Conservation (phyloP, 83 land plant species). For the Isoetes engelmannii region DNA sequence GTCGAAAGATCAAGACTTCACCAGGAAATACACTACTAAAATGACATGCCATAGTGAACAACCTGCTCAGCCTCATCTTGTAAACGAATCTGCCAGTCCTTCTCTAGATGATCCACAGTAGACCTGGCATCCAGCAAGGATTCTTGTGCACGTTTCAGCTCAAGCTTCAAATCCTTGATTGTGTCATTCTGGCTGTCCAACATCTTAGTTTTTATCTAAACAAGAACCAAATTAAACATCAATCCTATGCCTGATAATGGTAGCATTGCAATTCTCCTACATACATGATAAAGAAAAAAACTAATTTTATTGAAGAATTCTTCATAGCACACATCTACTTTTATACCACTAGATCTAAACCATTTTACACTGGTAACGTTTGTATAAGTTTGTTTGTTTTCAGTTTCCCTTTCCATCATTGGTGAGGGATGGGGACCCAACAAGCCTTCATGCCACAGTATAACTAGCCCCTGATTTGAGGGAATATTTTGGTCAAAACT, state of each 20-base stretch:
- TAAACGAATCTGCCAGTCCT: slow-evolving; percentile 12
- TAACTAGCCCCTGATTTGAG: too few relatives aligned
- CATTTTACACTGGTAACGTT: too few relatives aligned
- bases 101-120: slow-evolving; percentile 8
- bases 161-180: slow-evolving; percentile 27
- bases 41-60: neutral
- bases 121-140: neutral
- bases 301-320: too few relatives aligned
- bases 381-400: too few relatives aligned
- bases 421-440: too few relatives aligned
- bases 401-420: too few relatives aligned
- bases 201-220: slow-evolving; percentile 29
- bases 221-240: neutral
- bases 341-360: too few relatives aligned
- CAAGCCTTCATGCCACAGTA: too few relatives aligned
- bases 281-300: neutral
- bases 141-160: slow-evolving; percentile 17
- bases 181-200: slow-evolving; percentile 31
- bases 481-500: too few relatives aligned
- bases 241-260: neutral
- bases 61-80: slow-evolving; percentile 33
- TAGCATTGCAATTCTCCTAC: neutral
- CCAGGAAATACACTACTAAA: neutral
- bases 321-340: too few relatives aligned
- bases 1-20: neutral